phyloP scores from a whole-genome alignment of 2,329 filamentous ascomycete species.

The Lojkania enalia region DNA sequence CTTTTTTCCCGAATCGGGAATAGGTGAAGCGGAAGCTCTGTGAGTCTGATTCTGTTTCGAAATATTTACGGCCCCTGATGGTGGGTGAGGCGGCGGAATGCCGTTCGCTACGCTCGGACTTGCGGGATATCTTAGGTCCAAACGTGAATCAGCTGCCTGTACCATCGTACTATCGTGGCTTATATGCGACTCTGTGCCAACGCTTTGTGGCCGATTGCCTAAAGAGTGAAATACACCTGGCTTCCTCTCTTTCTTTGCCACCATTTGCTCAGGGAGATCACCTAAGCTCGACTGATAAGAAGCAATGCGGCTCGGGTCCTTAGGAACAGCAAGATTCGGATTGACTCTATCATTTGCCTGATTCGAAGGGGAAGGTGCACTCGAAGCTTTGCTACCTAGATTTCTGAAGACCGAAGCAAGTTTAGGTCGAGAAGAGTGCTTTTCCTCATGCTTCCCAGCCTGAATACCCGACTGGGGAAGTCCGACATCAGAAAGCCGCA shows the following conservation, averaged over 20 bases:
- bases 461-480: conserved; percentile 32
- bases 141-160: conserved; percentile 33
- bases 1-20: conserved; percentile 41
- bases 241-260: conserved; percentile 21
- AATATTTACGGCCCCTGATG: conserved; percentile 12
- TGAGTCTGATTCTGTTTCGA: conserved; percentile 17
- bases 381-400: conserved; percentile 26
- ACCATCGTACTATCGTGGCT: conserved; percentile 35
- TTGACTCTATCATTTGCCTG: conserved; percentile 13
- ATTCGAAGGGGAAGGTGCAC: conserved; percentile 5
- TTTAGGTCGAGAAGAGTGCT: conserved; percentile 28
- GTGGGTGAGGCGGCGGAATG: conserved; percentile 27
- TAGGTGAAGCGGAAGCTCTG: conserved; percentile 18
- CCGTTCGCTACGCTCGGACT: conserved; percentile 26
- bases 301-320: conserved; percentile 17
- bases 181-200: conserved; percentile 34
- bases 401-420: conserved; percentile 53
- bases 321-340: conserved; percentile 11
- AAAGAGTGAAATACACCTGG: conserved; percentile 13
- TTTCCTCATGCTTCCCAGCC: conserved; percentile 23
- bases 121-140: conserved; percentile 30
- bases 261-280: conserved; percentile 25
- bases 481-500: conserved; percentile 48
- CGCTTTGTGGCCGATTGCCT: conserved; percentile 26
- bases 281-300: conserved; percentile 32